Evolutionary conservation across 352 stramenopile species (phyloP).

Genomic region (Peronospora destructor): DNA sequence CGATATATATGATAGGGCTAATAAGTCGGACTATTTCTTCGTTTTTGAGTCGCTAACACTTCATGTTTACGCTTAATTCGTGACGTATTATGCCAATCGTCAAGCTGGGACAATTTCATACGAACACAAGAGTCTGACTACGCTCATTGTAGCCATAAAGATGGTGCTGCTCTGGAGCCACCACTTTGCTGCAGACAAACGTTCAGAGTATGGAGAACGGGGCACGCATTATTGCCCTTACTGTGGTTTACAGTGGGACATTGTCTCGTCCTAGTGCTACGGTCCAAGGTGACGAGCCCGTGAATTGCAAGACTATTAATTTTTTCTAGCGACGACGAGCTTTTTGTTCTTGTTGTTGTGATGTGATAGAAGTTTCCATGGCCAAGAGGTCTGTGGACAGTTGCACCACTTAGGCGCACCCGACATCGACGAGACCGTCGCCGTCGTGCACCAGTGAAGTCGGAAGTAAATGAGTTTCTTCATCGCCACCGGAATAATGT

Average conservation of each 20-base stretch:
- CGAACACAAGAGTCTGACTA: too few species aligned
- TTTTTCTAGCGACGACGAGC: too few species aligned
- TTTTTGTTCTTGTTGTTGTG: not conserved
- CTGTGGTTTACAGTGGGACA: conserved; percentile 59
- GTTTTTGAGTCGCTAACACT: too few species aligned
- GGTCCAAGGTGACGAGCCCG: conserved; percentile 32
- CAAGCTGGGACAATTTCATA: too few species aligned
- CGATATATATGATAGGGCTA: too few species aligned
- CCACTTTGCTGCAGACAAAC: conserved; percentile 16
- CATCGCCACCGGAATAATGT: conserved; percentile 38
- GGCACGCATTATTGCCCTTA: conserved; percentile 32
- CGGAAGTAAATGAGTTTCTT: conserved; percentile 34
- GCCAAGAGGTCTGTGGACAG: conserved; percentile 33
- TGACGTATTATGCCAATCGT: not conserved
- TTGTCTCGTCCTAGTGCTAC: conserved; percentile 35
- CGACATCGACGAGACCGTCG: conserved; percentile 10
- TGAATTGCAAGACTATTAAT: too few species aligned
- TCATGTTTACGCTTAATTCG: not conserved
- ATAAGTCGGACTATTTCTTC: too few species aligned
- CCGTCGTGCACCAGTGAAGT: conserved; percentile 4
- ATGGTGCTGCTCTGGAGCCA: conserved; percentile 23
- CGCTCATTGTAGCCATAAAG: conserved; percentile 17
- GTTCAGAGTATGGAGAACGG: conserved; percentile 23
- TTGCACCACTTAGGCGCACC: not conserved
- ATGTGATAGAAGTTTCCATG: conserved; percentile 44